Conservation (phyloP, 176 grass and related monocot genomes). For the Echinochloa phyllopogon region DNA sequence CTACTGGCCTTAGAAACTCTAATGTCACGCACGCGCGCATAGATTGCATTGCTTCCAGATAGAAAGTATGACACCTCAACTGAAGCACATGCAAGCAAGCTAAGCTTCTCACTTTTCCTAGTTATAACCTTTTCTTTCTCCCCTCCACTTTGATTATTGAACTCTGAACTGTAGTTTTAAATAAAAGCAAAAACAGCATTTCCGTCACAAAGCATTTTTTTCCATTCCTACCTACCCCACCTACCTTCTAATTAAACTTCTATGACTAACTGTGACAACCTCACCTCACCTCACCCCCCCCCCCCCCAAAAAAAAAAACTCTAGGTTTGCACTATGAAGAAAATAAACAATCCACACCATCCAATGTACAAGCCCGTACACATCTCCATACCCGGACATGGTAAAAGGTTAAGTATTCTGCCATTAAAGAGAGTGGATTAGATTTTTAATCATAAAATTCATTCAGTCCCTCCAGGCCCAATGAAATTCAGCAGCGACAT, state of each 20-base stretch:
- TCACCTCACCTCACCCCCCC: too few species aligned
- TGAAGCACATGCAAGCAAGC: slow-evolving; percentile 38
- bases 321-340: not conserved
- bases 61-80: slow-evolving; percentile 38
- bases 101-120: slow-evolving; percentile 35
- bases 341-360: not conserved
- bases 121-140: slow-evolving; percentile 27
- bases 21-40: not conserved
- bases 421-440: not conserved
- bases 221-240: not conserved
- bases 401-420: not conserved
- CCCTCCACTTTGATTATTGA: slow-evolving; percentile 39
- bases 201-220: not conserved
- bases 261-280: too few species aligned
- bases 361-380: not conserved
- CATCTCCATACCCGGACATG: not conserved
- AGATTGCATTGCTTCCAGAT: not conserved
- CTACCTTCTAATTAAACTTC: not conserved
- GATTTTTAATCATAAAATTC: not conserved
- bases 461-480: not conserved
- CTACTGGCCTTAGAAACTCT: not conserved
- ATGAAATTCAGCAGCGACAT: not conserved
- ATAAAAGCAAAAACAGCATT: slow-evolving; percentile 31
- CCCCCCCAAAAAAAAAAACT: too few species aligned
- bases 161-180: not conserved